These are phyloP conservation scores for Mollisia scopiformis DNA, from an alignment of 2,329 filamentous ascomycete genomes.

Conservation along the genomic window DNA sequence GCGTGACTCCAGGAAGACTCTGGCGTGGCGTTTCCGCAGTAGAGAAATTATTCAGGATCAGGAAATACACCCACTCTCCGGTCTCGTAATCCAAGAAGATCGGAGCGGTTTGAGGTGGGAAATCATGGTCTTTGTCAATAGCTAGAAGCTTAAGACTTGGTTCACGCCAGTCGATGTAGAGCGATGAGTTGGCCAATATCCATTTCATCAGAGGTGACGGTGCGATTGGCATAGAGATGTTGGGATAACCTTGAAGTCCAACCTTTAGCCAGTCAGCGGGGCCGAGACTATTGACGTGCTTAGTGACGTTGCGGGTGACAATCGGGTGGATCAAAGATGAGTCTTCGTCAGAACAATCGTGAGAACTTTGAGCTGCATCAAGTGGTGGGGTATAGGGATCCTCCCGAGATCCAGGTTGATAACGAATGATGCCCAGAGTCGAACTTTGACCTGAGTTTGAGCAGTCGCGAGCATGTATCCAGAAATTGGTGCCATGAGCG, in stretches of 20 bases:
- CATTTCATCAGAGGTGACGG: conserved; percentile 41
- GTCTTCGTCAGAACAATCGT: conserved; percentile 28
- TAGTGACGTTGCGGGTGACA: conserved; percentile 26
- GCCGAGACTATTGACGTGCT: conserved; percentile 9
- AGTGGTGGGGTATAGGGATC: conserved; percentile 20
- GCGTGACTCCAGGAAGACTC: conserved; percentile 26
- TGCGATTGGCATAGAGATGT: neutral
- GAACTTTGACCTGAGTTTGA: conserved; percentile 47
- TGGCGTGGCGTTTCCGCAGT: neutral
- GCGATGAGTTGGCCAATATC: conserved; percentile 47
- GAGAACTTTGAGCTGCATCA: neutral
- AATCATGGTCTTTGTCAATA: conserved; percentile 17
- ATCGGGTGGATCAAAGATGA: conserved; percentile 30
- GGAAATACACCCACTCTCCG: conserved; percentile 38
- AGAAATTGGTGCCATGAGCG: conserved; percentile 49
- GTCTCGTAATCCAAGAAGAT: conserved; percentile 15
- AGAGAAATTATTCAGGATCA: conserved; percentile 35
- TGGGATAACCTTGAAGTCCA: conserved; percentile 8
- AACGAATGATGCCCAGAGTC: conserved; percentile 30
- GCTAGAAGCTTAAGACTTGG: conserved; percentile 42
- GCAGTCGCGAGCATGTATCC: conserved; percentile 55
- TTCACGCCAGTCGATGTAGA: conserved; percentile 47
- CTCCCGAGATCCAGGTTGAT: conserved; percentile 19
- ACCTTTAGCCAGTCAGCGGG: conserved; percentile 19
- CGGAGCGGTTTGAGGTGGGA: neutral